These are phyloP conservation scores for Chrysopogon serrulatus DNA, from an alignment of 176 grass and related monocot genomes.

Conservation along the genomic window DNA sequence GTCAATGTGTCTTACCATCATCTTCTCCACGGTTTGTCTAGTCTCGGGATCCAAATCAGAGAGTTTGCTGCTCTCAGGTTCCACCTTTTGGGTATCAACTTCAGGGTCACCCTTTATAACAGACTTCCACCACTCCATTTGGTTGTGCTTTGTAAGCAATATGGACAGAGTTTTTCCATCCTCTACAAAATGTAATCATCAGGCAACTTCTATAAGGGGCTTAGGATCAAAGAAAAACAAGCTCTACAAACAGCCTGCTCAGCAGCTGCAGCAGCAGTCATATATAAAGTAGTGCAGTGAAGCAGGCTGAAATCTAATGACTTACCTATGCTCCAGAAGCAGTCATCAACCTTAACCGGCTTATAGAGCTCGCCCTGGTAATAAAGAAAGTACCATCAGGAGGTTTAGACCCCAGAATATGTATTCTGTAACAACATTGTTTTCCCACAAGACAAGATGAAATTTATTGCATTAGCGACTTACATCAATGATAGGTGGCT, in stretches of 20 bases:
- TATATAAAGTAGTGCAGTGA: neutral
- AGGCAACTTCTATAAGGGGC: neutral
- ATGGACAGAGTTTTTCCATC: constrained; percentile 78
- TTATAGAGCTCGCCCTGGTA: constrained; percentile 78
- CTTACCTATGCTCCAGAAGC: constrained; percentile 95
- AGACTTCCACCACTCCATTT: constrained; percentile 98
- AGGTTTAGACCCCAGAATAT: neutral
- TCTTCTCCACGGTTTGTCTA: constrained; percentile 97
- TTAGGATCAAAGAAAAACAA: neutral
- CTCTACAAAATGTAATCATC: constrained; percentile 36
- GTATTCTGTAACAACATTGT: neutral
- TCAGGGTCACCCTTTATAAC: constrained; percentile 88
- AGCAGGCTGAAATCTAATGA: neutral
- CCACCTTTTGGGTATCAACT: constrained; percentile 80
- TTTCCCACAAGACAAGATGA: neutral
- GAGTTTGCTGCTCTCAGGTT: constrained; percentile 83
- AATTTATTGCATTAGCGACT: constrained; percentile 15
- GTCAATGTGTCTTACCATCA: constrained; percentile 90
- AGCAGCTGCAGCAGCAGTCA: neutral
- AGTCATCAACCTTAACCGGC: constrained; percentile 77
- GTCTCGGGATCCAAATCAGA: constrained; percentile 95
- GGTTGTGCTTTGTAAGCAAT: constrained; percentile 90
- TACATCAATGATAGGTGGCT: constrained; percentile 87
- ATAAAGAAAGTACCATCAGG: neutral
- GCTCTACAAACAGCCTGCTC: neutral